These are phyloP conservation scores for Aspergillus fumigatiaffinis DNA, from an alignment of 2,329 filamentous ascomycete species.

Conservation along the genomic window DNA sequence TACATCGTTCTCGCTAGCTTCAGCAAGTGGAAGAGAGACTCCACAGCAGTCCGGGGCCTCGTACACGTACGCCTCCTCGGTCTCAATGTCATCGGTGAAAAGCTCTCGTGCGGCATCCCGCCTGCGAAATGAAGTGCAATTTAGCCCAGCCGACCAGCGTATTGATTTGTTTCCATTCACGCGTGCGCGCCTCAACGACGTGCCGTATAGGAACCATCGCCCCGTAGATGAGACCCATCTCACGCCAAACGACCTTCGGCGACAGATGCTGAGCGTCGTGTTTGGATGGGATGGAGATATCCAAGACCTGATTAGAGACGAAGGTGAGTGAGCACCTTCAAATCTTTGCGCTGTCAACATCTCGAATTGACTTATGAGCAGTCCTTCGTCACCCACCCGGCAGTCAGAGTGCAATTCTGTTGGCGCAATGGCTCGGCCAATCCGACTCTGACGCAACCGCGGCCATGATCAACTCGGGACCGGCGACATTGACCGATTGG, in stretches of 20 bases:
- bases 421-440: conserved; percentile 91
- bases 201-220: conserved; percentile 72
- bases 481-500: conserved; percentile 94
- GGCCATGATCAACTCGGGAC: conserved; percentile 68
- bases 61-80: conserved; percentile 37
- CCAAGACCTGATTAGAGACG: conserved; percentile 75
- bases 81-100: conserved; percentile 47
- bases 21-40: conserved; percentile 30
- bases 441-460: conserved; percentile 76
- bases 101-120: conserved; percentile 56
- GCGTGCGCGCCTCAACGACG: conserved; percentile 72
- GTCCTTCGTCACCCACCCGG: conserved; percentile 67
- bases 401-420: conserved; percentile 73
- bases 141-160: conserved; percentile 70
- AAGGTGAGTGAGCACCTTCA: conserved; percentile 49
- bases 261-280: conserved; percentile 87
- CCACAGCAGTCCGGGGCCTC: conserved; percentile 41
- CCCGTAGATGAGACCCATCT: conserved; percentile 55
- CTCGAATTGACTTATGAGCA: conserved; percentile 23
- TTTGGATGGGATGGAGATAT: conserved; percentile 93
- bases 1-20: conserved; percentile 44
- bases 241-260: conserved; percentile 72
- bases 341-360: neutral
- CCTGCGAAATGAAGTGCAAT: conserved; percentile 73
- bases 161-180: conserved; percentile 84